A percentile compares a stretch with the other conserved stretches of the same genome.
phyloP scores from a whole-genome alignment of 345 rosid species.

The Schrenkiella parvula region DNA sequence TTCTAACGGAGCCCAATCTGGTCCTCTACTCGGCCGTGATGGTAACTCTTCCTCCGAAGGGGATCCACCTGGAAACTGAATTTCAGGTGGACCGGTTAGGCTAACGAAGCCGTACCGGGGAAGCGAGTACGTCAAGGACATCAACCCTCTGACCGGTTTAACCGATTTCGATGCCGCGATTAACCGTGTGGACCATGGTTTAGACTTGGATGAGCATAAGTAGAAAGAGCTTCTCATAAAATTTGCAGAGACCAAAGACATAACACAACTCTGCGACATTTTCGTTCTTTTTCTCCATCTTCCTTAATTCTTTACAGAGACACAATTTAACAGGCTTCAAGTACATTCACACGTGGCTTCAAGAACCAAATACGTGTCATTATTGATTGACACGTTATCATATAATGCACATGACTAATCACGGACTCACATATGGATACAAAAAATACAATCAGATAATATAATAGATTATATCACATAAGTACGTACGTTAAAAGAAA shows the following conservation, averaged over 20 bases:
- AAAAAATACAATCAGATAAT: neutral
- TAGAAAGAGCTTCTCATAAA: slow-evolving; percentile 2
- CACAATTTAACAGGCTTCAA: neutral
- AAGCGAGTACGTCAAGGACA: neutral
- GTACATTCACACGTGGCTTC: neutral
- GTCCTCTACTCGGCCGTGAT: slow-evolving; percentile 22
- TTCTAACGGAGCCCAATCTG: slow-evolving; percentile 19
- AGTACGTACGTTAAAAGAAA: neutral
- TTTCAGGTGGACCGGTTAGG: slow-evolving; percentile 31
- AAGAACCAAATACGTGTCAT: neutral
- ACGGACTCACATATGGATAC: neutral
- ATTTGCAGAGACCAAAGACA: slow-evolving; percentile 21
- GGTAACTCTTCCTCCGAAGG: slow-evolving; percentile 30
- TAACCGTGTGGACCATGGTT: slow-evolving; percentile 17
- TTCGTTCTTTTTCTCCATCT: neutral
- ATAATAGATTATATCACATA: slow-evolving; percentile 9
- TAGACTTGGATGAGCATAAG: slow-evolving; percentile 10
- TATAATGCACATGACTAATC: neutral
- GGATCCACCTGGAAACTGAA: slow-evolving; percentile 20
- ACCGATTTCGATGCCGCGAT: neutral
- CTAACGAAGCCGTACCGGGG: neutral
- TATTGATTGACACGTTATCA: neutral
- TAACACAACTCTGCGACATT: slow-evolving; percentile 9
- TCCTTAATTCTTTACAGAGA: neutral
- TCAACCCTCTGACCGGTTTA: neutral